A percentile compares a stretch with the other conserved stretches of the same genome.
Conservation (phyloP, 345 rosid species). For the Ceriops decandra region DNA sequence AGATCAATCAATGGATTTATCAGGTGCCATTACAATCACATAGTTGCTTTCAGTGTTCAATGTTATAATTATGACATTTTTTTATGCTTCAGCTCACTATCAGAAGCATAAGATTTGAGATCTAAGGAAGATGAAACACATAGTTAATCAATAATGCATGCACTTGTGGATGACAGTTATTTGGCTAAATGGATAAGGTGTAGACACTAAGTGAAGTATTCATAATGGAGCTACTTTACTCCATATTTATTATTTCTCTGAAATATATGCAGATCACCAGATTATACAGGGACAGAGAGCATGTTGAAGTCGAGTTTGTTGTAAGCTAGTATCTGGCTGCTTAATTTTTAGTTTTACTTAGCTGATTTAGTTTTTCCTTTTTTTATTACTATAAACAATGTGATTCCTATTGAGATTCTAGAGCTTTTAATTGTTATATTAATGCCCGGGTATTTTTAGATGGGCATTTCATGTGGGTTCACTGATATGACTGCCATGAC, state of each 20-base stretch:
- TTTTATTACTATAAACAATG: neutral
- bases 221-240: neutral
- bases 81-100: constrained; percentile 2
- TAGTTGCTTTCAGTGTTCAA: constrained; percentile 9
- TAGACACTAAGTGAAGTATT: too few relatives aligned
- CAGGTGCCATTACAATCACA: constrained; percentile 47
- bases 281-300: constrained; percentile 78
- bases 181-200: too few relatives aligned
- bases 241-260: constrained; percentile 4
- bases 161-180: neutral
- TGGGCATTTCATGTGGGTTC: constrained; percentile 1
- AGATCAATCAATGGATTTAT: constrained; percentile 74
- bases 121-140: constrained; percentile 10
- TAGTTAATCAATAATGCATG: neutral
- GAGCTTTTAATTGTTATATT: neutral
- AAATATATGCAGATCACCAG: constrained; percentile 59
- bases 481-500: constrained; percentile 14
- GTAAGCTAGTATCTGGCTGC: constrained; percentile 43
- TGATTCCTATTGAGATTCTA: neutral
- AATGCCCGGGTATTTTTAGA: neutral
- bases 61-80: constrained; percentile 10
- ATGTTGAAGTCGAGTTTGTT: constrained; percentile 89
- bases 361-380: neutral
- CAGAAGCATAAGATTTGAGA: neutral
- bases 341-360: constrained; percentile 1